These are phyloP conservation scores for Crithidia thermophila DNA, from an alignment of 208 protist species.

Conservation along the genomic window DNA sequence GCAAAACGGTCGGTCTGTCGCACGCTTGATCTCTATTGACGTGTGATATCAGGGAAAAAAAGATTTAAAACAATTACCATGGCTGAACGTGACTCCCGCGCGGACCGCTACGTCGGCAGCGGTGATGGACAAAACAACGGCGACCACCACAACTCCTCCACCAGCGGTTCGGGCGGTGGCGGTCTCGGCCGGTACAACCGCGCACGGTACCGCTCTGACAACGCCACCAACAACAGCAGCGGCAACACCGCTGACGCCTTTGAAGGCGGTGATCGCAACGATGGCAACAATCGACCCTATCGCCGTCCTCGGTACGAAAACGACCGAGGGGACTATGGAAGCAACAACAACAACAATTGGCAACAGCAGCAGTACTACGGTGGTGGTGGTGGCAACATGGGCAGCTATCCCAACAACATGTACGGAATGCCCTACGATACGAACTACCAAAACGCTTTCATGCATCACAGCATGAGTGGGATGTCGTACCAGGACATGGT, in stretches of 20 bases:
- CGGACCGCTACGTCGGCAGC: conserved; percentile 24
- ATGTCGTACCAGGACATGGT: conserved; percentile 1
- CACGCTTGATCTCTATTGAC: too few species aligned
- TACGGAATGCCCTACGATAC: too few species aligned
- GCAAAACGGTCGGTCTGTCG: too few species aligned
- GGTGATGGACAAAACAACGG: neutral
- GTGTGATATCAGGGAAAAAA: conserved; percentile 1
- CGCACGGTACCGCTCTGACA: conserved; percentile 15
- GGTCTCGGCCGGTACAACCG: conserved; percentile 32
- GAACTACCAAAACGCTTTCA: too few species aligned
- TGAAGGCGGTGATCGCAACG: conserved; percentile 8
- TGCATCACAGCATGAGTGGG: too few species aligned
- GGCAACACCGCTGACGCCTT: neutral
- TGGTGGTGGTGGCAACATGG: neutral
- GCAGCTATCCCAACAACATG: neutral
- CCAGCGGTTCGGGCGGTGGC: neutral
- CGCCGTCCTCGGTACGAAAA: neutral
- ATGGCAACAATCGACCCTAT: conserved; percentile 1
- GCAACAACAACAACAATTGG: conserved; percentile 7
- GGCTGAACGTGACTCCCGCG: conserved; percentile 23
- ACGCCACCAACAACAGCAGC: neutral
- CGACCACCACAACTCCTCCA: neutral
- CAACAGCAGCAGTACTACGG: conserved; percentile 15
- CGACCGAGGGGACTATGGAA: neutral
- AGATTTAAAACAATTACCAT: neutral